phyloP scores from a whole-genome alignment of 1,139 yeast species.

The Sugiyamaella paludigena region DNA sequence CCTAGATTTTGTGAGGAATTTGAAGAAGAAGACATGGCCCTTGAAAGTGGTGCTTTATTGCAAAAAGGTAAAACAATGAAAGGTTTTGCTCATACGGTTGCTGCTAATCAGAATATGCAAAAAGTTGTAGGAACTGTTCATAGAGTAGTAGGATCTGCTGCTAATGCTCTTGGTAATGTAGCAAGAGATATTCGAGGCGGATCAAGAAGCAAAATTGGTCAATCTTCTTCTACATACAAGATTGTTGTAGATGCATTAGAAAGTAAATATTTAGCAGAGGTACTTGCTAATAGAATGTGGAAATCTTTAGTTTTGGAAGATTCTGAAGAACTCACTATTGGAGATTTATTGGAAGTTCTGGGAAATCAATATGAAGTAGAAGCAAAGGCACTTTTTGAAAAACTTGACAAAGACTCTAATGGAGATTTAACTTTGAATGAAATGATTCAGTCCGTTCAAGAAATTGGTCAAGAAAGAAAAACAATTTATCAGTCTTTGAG shows the following conservation, averaged over 20 bases:
- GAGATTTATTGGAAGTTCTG: constrained; percentile 40
- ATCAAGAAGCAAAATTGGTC: neutral
- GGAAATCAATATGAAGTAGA: constrained; percentile 35
- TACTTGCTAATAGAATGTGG: constrained; percentile 43
- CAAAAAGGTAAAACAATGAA: constrained; percentile 24
- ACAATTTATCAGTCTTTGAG: constrained; percentile 40
- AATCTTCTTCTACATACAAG: constrained; percentile 25
- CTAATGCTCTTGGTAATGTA: constrained; percentile 34
- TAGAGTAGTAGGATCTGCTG: constrained; percentile 35
- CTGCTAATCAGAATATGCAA: constrained; percentile 28
- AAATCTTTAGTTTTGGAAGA: constrained; percentile 43
- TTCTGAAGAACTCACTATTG: constrained; percentile 36
- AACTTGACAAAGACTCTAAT: constrained; percentile 40
- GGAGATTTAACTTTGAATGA: constrained; percentile 42
- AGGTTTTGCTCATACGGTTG: constrained; percentile 20
- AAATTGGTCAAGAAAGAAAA: constrained; percentile 38
- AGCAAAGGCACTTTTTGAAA: constrained; percentile 37
- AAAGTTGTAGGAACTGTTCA: constrained; percentile 32
- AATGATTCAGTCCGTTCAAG: constrained; percentile 36
- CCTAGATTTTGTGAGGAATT: constrained; percentile 41
- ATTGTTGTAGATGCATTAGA: constrained; percentile 40
- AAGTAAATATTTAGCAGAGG: constrained; percentile 32
- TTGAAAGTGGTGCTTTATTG: constrained; percentile 33
- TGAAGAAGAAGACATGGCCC: constrained; percentile 37
- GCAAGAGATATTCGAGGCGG: constrained; percentile 32